Evolutionary conservation across 2,329 filamentous ascomycete species (phyloP).

Genomic region (Calonectria honghensis): DNA sequence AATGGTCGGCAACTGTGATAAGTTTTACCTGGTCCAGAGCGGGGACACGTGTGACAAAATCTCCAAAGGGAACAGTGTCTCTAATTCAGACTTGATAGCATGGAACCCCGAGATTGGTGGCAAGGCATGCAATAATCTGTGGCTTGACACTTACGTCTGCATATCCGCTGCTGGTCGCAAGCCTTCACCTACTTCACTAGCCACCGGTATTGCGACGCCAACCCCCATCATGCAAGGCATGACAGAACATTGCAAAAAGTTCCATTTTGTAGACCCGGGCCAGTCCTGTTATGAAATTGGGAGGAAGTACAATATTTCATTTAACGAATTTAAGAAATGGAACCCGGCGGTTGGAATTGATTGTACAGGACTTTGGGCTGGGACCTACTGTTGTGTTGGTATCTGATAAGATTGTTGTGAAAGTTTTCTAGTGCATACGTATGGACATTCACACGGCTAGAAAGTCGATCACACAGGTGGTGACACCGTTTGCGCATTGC

Average conservation of each 20-base stretch:
- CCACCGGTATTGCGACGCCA: not conserved
- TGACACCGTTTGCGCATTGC: no score
- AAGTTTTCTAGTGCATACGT: no score
- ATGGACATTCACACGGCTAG: no score
- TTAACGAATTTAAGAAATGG: not conserved
- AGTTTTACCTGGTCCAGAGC: not conserved
- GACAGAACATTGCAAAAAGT: not conserved
- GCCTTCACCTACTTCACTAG: not conserved
- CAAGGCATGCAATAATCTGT: not conserved
- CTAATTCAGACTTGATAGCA: not conserved
- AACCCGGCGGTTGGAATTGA: not conserved
- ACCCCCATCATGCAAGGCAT: not conserved
- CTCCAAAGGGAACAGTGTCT: not conserved
- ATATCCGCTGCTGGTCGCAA: not conserved
- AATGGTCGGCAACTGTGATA: slow-evolving; percentile 7
- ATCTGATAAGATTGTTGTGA: not conserved
- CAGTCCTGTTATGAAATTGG: not conserved
- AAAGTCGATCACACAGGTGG: no score
- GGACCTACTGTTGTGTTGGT: not conserved
- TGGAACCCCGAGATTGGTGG: slow-evolving; percentile 3
- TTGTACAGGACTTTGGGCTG: not conserved
- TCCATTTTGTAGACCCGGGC: not conserved
- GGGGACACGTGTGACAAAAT: not conserved
- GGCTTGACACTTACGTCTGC: not conserved
- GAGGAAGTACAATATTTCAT: not conserved